Percentiles rank a stretch among this genome's conserved stretches.
Evolutionary conservation across 1,284 basidiomycete species (phyloP).

Genomic region (Malassezia sympodialis): DNA sequence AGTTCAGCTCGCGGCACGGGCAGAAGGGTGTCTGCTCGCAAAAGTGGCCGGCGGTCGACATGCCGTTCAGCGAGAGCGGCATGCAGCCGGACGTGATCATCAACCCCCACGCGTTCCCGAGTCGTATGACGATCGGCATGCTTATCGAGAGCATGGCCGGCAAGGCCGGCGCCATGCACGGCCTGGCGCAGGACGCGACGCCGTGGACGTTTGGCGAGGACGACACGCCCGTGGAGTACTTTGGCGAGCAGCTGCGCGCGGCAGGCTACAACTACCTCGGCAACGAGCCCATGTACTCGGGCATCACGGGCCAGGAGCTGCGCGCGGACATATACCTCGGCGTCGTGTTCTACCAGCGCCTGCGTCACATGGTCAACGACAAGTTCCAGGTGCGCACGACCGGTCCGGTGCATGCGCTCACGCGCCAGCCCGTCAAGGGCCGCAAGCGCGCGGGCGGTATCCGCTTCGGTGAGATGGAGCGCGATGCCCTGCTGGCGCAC

Average conservation of each 20-base stretch:
- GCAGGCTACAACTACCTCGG: slow-evolving; percentile 98
- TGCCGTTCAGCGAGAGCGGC: slow-evolving; percentile 97
- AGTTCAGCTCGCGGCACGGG: slow-evolving; percentile 96
- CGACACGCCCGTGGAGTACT: slow-evolving; percentile 91
- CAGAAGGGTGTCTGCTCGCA: slow-evolving; percentile 99
- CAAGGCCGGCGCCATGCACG: slow-evolving; percentile 96
- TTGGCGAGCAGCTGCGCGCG: slow-evolving; percentile 83
- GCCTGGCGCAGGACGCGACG: slow-evolving; percentile 92
- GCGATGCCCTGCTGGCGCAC: slow-evolving; percentile 94
- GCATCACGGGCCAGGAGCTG: slow-evolving; percentile 96
- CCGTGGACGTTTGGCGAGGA: slow-evolving; percentile 72
- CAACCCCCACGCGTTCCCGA: slow-evolving; percentile 98
- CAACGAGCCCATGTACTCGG: slow-evolving; percentile 99
- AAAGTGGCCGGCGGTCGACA: slow-evolving; percentile 94
- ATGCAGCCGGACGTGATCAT: slow-evolving; percentile 99
- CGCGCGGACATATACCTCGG: slow-evolving; percentile 97
- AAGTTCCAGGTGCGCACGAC: slow-evolving; percentile 99
- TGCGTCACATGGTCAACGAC: slow-evolving; percentile 98
- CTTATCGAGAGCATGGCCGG: slow-evolving; percentile 98
- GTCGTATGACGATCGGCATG: slow-evolving; percentile 99
- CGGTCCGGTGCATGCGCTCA: slow-evolving; percentile 88
- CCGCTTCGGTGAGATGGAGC: slow-evolving; percentile 99
- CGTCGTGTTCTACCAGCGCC: slow-evolving; percentile 93
- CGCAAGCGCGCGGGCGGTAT: slow-evolving; percentile 97
- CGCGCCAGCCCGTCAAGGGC: slow-evolving; percentile 96